Base-by-base conservation (phyloP, 2,329 filamentous ascomycete species). In the Fragosphaeria purpurea region DNA sequence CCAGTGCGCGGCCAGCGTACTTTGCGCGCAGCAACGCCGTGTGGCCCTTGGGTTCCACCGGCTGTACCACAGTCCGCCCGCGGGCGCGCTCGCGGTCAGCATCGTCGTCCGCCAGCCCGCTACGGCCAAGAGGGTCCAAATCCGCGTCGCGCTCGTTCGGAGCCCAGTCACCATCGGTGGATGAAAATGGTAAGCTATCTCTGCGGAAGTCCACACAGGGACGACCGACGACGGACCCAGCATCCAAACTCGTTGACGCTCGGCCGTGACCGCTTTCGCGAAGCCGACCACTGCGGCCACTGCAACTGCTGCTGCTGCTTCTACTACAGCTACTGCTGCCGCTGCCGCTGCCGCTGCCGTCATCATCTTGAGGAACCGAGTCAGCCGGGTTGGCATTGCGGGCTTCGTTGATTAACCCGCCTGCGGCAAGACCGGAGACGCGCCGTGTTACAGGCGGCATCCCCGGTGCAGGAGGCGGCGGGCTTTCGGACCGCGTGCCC, bases 1-100 rank as follows among this genome's bases (percentile, higher is more conserved):
- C 86, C 43, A 93, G 71, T 0, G 87, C 83, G 22, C 85, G 75
- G 2, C 87, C 87, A 4, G 78, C 72, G 63, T 91, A 85, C 46
- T 78, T 77, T 7, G 74, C 69, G 32, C 72, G 73, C 44, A 67
- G 65, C 11, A 65, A 64, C 49, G 67, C 74, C 2, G 69, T 56
- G 11, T 40, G 38, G 5, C 75, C 74, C 1, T 58, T 61, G 0
- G 77, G 78, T 56, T 73, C 68, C 37, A 68, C 56, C 1, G 76
- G 70, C 37, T 66, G 63, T n/a, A 70, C 65, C 13, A 69, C 44
- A 50, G 60, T 33, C 52, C 44, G 46, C 58, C 57, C 22, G 51
- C 56, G 37, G 55, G 48, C 48, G 56, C 58, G 47, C 56, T 58
- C 56, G 8, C 43, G 46, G 10, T 57, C 53, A 3, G 47, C n/a